Evolutionary conservation across 1,284 basidiomycete genomes (phyloP).

Genomic region (Baeospora myosura): DNA sequence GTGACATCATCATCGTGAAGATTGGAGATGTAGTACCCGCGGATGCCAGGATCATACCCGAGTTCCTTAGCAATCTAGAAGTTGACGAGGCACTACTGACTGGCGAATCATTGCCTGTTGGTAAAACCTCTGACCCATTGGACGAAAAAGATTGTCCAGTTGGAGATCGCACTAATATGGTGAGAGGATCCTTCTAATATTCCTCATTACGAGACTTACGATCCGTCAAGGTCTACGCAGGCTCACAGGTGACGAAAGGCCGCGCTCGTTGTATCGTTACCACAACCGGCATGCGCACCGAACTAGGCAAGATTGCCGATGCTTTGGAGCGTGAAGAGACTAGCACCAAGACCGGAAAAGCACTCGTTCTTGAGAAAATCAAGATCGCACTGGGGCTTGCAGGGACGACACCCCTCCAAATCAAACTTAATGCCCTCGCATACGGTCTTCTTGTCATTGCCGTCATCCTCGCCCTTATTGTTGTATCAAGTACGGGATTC

Average conservation of each 20-base stretch:
- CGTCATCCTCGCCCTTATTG: constrained; percentile 3
- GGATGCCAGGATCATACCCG: constrained; percentile 83
- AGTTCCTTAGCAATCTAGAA: constrained; percentile 87
- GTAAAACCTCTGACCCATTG: background rate
- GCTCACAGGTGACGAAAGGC: constrained; percentile 30
- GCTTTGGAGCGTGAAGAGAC: background rate
- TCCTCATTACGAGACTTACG: too few species aligned
- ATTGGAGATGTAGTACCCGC: constrained; percentile 94
- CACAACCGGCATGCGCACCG: constrained; percentile 78
- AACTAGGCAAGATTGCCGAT: constrained; percentile 54
- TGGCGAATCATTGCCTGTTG: constrained; percentile 82
- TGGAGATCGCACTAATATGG: background rate
- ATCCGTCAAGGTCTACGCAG: too few species aligned
- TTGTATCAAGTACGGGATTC: too few species aligned
- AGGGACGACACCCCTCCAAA: constrained; percentile 1
- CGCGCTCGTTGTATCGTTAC: constrained; percentile 80
- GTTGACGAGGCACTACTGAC: constrained; percentile 94
- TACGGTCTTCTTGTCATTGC: constrained; percentile 1
- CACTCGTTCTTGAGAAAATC: background rate
- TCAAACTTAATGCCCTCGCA: constrained; percentile 3
- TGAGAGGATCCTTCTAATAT: too few species aligned
- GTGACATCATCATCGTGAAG: constrained; percentile 83
- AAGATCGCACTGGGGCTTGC: background rate
- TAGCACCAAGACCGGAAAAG: background rate
- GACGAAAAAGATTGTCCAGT: background rate